Base-by-base conservation (phyloP, 1,284 basidiomycete species). In the Rhodotorula glutinis region DNA sequence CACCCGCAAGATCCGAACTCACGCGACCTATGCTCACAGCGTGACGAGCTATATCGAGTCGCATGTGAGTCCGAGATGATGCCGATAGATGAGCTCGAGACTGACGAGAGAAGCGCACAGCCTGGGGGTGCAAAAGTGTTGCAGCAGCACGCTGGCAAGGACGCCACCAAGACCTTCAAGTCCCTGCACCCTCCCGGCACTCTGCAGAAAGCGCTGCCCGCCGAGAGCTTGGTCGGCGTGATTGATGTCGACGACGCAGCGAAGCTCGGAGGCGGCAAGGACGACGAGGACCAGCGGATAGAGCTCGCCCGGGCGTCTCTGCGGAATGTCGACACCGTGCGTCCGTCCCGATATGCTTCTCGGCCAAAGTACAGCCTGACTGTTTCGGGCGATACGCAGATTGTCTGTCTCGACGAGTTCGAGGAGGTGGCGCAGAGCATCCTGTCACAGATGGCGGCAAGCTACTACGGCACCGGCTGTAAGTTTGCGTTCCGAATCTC, bases 401-500 rank as follows among this genome's bases (percentile, higher is more conserved):
- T 65, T 33, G 61, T 67, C 47, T 56, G 54, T 53, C 30, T 60
- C 33, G 73, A 71, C 43, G 69, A 67, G 49, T 60, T 73, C 30
- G 63, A 71, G 60, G 67, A 52, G 25, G 51, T 70, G 2, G 40
- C 71, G 29, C 46, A 63, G 41, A 41, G 41, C 2, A 72, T 70
- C 30, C 49, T 75, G 10, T 43, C 49, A 17, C 61, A 67, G 33
- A 75, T 77, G 53, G 76, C 76, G 56, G 30, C 47, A 16, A 47
- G 51, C 14, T 63, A 63, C 21, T 63, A 62, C 58, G 29, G 74
- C 63, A 47, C 63, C 57, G 61, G 57, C 60, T 4, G 65, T 77
- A 19, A 43, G 62, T 58, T 21, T 25, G 27, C 21, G 14, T 47
- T 71, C 1, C 57, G 65, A 7, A 25, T 53, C 5, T n/a, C n/a